phyloP scores from a whole-genome alignment of 345 rosid species.

The Passiflora organensis region DNA sequence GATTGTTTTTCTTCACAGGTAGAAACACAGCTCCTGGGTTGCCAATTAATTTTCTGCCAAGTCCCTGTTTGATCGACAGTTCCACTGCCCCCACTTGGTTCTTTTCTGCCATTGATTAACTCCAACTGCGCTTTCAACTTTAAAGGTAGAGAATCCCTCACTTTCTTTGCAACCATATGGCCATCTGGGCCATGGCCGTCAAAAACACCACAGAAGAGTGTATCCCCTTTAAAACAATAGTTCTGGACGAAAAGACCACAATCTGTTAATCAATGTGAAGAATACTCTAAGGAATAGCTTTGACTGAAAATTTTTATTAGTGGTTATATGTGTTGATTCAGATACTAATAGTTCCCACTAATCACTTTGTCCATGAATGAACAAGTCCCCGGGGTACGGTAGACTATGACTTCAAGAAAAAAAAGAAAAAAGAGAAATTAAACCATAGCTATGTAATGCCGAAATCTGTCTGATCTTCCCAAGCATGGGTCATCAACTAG shows the following conservation, averaged over 20 bases:
- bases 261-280: no score
- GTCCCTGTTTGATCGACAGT: background rate
- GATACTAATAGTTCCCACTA: no score
- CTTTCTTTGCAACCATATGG: slow-evolving; percentile 12
- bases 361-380: no score
- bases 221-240: slow-evolving; percentile 8
- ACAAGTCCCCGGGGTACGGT: no score
- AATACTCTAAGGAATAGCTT: no score
- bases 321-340: no score
- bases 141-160: slow-evolving; percentile 5
- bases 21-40: background rate
- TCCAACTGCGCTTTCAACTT: slow-evolving; percentile 1
- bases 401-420: no score
- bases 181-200: slow-evolving; percentile 13
- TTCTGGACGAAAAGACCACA: background rate
- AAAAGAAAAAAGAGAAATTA: no score
- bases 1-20: background rate
- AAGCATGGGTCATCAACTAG: no score
- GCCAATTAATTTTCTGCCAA: background rate
- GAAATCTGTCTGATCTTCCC: no score
- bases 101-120: background rate
- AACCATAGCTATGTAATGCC: no score
- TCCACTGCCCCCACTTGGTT: background rate
- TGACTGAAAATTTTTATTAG: no score
- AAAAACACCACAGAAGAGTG: slow-evolving; percentile 14